phyloP scores from a whole-genome alignment of 495 filamentous ascomycete genomes.

The Venustampulla echinocandica region DNA sequence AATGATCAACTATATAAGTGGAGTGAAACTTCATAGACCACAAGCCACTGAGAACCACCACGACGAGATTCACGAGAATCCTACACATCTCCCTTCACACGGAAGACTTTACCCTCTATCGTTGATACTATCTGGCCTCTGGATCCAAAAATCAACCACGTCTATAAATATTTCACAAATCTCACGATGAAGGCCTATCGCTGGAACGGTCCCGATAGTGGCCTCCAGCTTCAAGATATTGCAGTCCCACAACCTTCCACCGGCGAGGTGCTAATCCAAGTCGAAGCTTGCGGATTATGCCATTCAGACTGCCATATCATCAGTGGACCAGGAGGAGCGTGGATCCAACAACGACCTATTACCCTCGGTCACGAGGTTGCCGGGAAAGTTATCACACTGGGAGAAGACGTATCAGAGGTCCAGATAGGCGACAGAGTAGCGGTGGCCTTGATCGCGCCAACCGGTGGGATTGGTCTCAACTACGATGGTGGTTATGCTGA shows the following conservation, averaged over 20 bases:
- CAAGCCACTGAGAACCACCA: no score
- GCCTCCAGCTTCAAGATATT: background rate
- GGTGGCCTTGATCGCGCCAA: background rate
- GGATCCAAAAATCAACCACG: no score
- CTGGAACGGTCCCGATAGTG: background rate
- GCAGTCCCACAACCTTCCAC: background rate
- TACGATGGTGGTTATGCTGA: slow-evolving; percentile 7
- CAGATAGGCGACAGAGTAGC: slow-evolving; percentile 3
- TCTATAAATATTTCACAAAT: no score
- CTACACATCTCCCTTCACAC: no score
- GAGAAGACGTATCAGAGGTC: background rate
- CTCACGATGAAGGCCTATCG: slow-evolving; percentile 9
- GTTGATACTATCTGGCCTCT: no score
- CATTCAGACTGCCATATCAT: slow-evolving; percentile 5
- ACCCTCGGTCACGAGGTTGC: slow-evolving; percentile 6
- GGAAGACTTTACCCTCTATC: no score
- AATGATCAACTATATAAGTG: no score
- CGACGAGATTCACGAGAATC: no score
- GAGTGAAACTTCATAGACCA: no score
- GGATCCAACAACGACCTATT: slow-evolving; percentile 2
- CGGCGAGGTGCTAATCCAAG: slow-evolving; percentile 1
- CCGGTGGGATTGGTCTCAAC: background rate
- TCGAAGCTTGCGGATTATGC: slow-evolving; percentile 7
- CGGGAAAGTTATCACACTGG: background rate
- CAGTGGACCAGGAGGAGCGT: background rate